Percentiles rank a stretch among this genome's conserved stretches.
Conservation (phyloP, 495 filamentous ascomycete species). For the Cercophora samala region DNA sequence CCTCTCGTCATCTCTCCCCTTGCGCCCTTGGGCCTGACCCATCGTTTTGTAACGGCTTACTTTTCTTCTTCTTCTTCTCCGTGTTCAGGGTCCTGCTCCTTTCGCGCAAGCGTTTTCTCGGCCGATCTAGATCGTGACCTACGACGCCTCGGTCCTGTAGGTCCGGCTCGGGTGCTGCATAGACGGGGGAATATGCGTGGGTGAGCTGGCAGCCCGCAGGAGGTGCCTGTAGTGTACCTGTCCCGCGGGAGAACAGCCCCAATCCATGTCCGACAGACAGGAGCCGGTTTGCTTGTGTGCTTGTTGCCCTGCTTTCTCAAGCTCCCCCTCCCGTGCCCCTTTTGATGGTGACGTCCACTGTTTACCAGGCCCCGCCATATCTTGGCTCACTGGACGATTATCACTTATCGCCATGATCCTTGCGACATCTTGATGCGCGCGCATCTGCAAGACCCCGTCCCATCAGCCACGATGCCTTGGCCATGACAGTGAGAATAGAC, state of each 20-base stretch:
- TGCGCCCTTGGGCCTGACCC: slow-evolving; percentile 9
- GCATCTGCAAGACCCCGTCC: neutral
- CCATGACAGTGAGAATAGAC: neutral
- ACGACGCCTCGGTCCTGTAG: neutral
- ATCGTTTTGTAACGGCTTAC: slow-evolving; percentile 20
- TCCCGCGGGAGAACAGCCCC: neutral
- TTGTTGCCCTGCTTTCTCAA: neutral
- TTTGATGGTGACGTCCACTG: slow-evolving; percentile 12
- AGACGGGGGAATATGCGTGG: slow-evolving; percentile 4
- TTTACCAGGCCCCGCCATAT: slow-evolving; percentile 30
- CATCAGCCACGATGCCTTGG: neutral
- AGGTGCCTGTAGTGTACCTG: slow-evolving; percentile 8
- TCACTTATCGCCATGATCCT: slow-evolving; percentile 23
- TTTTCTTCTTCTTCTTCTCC: neutral
- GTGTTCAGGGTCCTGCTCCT: neutral
- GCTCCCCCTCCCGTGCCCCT: neutral
- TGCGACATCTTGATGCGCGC: neutral
- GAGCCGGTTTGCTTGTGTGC: neutral
- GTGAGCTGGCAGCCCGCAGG: slow-evolving; percentile 25
- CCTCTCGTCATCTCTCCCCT: slow-evolving; percentile 7
- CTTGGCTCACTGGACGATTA: slow-evolving; percentile 28
- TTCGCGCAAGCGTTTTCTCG: neutral
- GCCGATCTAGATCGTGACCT: slow-evolving; percentile 6
- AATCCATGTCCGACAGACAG: neutral
- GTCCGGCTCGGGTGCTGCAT: slow-evolving; percentile 5